Evolutionary conservation across 768 basidiomycete species (phyloP).

Genomic region (Agaricus blazei): DNA sequence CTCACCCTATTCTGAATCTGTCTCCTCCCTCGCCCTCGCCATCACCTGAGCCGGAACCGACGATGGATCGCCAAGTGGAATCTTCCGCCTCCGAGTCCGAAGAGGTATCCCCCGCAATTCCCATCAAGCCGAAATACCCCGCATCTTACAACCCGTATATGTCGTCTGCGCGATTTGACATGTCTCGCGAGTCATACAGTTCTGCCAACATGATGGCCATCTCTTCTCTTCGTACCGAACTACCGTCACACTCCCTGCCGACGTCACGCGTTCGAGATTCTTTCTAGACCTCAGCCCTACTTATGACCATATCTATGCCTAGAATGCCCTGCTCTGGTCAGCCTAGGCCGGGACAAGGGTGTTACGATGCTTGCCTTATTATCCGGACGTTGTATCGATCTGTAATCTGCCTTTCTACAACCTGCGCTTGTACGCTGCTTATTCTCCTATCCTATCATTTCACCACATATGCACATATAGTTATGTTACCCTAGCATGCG

Average conservation of each 20-base stretch:
- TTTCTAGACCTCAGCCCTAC: background rate
- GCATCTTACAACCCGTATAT: constrained; percentile 12
- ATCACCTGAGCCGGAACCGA: constrained; percentile 15
- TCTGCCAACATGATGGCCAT: constrained; percentile 35
- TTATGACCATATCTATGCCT: background rate
- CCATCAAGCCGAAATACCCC: constrained; percentile 8
- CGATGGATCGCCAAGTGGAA: constrained; percentile 2
- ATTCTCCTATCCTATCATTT: background rate
- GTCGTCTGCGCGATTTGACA: constrained; percentile 10
- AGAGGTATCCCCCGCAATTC: constrained; percentile 10
- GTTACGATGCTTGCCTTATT: background rate
- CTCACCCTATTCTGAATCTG: constrained; percentile 10
- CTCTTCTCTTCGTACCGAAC: constrained; percentile 38
- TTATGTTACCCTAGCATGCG: background rate
- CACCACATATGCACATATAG: too few relatives aligned
- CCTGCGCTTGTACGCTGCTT: background rate
- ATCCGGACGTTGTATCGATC: background rate
- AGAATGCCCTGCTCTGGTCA: background rate
- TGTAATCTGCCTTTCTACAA: background rate
- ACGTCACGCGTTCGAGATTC: constrained; percentile 10
- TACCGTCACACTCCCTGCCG: constrained; percentile 21
- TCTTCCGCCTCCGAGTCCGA: constrained; percentile 6
- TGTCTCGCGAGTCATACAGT: constrained; percentile 20
- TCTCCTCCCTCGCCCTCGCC: constrained; percentile 15
- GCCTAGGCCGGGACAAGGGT: background rate